Percentiles rank a stretch among this genome's conserved stretches.
These are phyloP conservation scores for Mytilinidion resinicola DNA, from an alignment of 495 filamentous ascomycete species.

Conservation along the genomic window DNA sequence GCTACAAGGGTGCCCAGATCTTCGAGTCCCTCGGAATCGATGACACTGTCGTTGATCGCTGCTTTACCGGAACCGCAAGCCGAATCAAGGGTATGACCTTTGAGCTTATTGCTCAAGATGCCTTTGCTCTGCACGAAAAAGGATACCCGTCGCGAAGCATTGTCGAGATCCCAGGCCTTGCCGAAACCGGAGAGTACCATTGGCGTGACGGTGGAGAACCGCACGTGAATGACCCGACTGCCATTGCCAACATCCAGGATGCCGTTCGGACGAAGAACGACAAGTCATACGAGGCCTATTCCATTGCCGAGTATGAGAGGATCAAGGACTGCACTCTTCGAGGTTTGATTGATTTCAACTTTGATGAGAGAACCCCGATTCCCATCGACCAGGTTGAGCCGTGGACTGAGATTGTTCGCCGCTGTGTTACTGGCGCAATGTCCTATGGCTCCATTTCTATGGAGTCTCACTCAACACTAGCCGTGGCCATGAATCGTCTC, in stretches of 20 bases:
- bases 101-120: constrained; percentile 91
- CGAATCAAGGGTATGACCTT: constrained; percentile 96
- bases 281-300: constrained; percentile 99
- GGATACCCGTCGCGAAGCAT: constrained; percentile 84
- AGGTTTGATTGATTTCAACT: constrained; percentile 96
- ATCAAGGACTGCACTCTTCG: constrained; percentile 98
- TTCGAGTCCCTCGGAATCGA: constrained; percentile 98
- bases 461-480: constrained; percentile 97
- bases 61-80: constrained; percentile 92
- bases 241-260: constrained; percentile 97
- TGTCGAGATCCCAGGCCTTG: constrained; percentile 71
- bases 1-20: constrained; percentile 99
- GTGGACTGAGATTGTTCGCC: constrained; percentile 97
- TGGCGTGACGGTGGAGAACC: constrained; percentile 98
- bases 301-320: constrained; percentile 87
- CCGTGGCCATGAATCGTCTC: constrained; percentile 95
- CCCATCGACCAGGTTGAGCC: constrained; percentile 98
- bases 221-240: constrained; percentile 94
- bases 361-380: constrained; percentile 77
- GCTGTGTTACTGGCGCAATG: constrained; percentile 99
- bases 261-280: constrained; percentile 98
- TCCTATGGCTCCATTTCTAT: constrained; percentile 99
- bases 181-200: constrained; percentile 97
- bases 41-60: constrained; percentile 89
- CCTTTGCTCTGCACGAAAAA: constrained; percentile 93